phyloP scores from a whole-genome alignment of 1,139 yeast species.

The Saccharomycopsis phalli region DNA sequence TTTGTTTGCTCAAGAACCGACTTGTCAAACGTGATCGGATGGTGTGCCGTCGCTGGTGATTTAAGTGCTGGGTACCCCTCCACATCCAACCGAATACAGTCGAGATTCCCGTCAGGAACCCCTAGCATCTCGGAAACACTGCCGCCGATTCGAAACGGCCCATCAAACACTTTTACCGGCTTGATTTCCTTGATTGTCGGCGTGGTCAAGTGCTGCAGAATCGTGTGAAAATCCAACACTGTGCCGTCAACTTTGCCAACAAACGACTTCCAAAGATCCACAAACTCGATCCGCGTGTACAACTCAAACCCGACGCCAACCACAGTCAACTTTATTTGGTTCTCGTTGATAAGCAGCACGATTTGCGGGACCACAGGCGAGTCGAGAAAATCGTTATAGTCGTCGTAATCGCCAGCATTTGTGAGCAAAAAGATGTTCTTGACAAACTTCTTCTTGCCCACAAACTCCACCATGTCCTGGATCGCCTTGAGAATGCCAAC shows the following conservation, averaged over 20 bases:
- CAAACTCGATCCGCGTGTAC: not conserved
- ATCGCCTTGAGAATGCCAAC: constrained; percentile 20
- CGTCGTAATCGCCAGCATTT: constrained; percentile 20
- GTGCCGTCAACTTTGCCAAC: constrained; percentile 19
- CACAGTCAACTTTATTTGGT: constrained; percentile 19
- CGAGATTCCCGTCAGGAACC: constrained; percentile 18
- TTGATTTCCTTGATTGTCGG: constrained; percentile 32
- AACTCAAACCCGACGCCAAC: constrained; percentile 23
- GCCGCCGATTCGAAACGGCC: constrained; percentile 35
- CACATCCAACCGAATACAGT: constrained; percentile 34
- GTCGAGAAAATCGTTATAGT: constrained; percentile 17
- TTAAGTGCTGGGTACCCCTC: constrained; percentile 55
- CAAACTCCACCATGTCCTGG: constrained; percentile 21
- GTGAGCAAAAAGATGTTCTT: constrained; percentile 24
- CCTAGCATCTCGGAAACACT: constrained; percentile 22
- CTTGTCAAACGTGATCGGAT: not conserved
- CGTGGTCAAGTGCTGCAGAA: constrained; percentile 12
- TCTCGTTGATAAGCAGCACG: not conserved
- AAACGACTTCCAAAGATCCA: constrained; percentile 18
- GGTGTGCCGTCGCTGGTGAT: constrained; percentile 18
- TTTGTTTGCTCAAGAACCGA: constrained; percentile 1
- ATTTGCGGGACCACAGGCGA: not conserved
- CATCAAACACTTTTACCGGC: constrained; percentile 33
- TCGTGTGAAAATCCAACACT: constrained; percentile 1
- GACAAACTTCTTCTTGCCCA: constrained; percentile 23